These are phyloP conservation scores for Globisporangium rhizosaccharum DNA, from an alignment of 352 stramenopile species.

Conservation along the genomic window DNA sequence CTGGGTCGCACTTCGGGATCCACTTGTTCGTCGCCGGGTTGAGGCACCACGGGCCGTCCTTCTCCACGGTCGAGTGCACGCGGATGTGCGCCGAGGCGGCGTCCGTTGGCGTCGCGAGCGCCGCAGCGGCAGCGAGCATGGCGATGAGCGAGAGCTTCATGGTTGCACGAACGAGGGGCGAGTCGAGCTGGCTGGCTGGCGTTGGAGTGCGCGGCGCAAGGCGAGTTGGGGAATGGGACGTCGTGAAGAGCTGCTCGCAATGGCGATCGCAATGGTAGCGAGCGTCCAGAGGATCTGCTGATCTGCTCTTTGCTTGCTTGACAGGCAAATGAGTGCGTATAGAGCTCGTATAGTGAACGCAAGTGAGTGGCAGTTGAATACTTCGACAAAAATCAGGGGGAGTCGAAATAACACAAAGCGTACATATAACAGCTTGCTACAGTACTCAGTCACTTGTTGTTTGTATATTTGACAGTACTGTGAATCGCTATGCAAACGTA, in stretches of 20 bases:
- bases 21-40: slow-evolving; percentile 12
- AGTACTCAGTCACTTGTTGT: no score
- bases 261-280: background rate
- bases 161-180: background rate
- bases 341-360: background rate
- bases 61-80: slow-evolving; percentile 6
- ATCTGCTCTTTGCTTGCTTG: background rate
- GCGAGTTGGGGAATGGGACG: slow-evolving; percentile 7
- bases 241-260: background rate
- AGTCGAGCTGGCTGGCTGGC: no score
- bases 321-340: background rate
- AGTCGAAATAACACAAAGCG: background rate
- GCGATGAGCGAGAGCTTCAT: slow-evolving; percentile 11
- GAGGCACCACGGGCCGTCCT: slow-evolving; percentile 7
- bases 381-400: background rate
- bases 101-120: background rate
- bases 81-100: slow-evolving; percentile 7
- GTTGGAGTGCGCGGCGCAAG: background rate
- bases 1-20: slow-evolving; percentile 11
- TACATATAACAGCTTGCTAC: no score
- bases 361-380: background rate
- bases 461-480: no score
- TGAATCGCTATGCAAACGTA: no score
- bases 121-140: slow-evolving; percentile 2
- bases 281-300: background rate